A percentile compares a stretch with the other conserved stretches of the same genome.
Conservation (phyloP, 441 rosid genomes). For the Populus trichocarpa region DNA sequence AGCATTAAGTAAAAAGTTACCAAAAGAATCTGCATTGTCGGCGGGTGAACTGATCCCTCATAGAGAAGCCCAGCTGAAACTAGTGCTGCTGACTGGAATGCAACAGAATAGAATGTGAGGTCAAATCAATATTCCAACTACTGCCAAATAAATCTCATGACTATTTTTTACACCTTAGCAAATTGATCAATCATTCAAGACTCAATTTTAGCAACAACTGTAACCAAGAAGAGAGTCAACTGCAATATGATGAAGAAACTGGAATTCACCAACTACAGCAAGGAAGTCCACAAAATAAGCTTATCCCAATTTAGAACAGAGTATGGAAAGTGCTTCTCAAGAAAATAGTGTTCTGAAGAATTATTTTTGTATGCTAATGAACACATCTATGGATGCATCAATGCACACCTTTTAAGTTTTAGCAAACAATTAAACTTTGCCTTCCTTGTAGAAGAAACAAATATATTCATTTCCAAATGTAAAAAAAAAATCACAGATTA, state of each 20-base stretch:
- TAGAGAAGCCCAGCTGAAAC: slow-evolving; percentile 90
- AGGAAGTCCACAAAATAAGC: neutral
- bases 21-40: slow-evolving; percentile 86
- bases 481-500: neutral
- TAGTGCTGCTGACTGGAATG: slow-evolving; percentile 84
- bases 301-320: neutral
- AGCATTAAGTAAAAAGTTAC: slow-evolving; percentile 35
- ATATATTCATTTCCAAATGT: neutral
- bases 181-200: neutral
- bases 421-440: neutral
- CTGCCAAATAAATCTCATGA: neutral
- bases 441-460: neutral
- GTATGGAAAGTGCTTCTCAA: neutral
- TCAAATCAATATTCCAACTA: slow-evolving; percentile 12
- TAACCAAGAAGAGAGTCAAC: neutral
- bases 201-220: neutral
- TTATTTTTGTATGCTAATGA: neutral
- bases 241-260: neutral
- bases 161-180: neutral
- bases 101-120: slow-evolving; percentile 14
- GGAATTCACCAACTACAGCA: neutral
- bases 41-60: slow-evolving; percentile 96
- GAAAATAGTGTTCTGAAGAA: neutral
- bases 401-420: neutral
- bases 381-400: neutral